Conservation (phyloP, 176 grass and related monocot species). For the Cymbopogon citratus region DNA sequence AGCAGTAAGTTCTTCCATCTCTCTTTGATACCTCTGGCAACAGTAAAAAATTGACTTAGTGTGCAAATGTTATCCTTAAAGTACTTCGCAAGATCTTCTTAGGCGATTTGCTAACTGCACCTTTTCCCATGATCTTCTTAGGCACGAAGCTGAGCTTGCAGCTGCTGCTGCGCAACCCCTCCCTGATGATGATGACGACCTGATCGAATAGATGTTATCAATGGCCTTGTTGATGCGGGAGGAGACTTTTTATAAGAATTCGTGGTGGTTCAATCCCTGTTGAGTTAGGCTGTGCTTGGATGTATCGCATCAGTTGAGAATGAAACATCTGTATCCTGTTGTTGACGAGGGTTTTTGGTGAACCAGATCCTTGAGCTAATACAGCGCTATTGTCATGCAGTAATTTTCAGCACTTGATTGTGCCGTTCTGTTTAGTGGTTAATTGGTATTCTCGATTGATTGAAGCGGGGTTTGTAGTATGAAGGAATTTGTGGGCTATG, state of each 20-base stretch:
- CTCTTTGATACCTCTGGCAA: background rate
- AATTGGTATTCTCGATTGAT: background rate
- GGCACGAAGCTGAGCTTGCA: conserved; percentile 49
- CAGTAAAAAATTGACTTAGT: too few relatives aligned
- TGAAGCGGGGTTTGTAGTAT: too few relatives aligned
- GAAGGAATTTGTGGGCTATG: too few relatives aligned
- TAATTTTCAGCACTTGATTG: background rate
- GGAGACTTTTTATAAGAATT: background rate
- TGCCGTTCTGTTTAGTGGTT: background rate
- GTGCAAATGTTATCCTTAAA: background rate
- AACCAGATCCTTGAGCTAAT: background rate
- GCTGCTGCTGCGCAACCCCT: conserved; percentile 59
- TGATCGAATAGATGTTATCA: conserved; percentile 38
- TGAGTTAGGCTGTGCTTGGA: background rate
- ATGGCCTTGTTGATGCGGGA: background rate
- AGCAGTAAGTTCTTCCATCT: conserved; percentile 41
- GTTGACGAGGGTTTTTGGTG: background rate
- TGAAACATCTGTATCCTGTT: background rate
- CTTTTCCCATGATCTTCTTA: background rate
- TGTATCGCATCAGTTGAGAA: background rate
- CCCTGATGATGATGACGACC: conserved; percentile 59
- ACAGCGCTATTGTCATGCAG: background rate
- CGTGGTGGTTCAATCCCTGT: background rate
- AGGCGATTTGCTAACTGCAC: background rate
- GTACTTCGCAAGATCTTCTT: background rate